A percentile compares a stretch with the other conserved stretches of the same genome.
These are phyloP conservation scores for Solanum hybrid DNA, from an alignment of 305 asterid genomes.

Conservation along the genomic window DNA sequence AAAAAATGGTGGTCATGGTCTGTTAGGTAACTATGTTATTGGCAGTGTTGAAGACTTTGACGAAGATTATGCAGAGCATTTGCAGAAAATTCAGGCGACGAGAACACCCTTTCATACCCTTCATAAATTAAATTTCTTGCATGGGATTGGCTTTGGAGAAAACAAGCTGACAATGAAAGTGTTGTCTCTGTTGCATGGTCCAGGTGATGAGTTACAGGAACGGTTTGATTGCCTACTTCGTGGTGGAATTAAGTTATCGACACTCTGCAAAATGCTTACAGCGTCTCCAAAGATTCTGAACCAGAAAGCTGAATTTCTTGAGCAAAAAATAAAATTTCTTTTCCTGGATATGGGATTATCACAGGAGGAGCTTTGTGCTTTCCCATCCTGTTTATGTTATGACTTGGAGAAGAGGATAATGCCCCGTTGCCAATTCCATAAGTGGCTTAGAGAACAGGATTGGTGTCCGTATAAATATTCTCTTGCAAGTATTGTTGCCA, in stretches of 20 bases:
- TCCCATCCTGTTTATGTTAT: slow-evolving; percentile 55
- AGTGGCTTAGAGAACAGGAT: slow-evolving; percentile 47
- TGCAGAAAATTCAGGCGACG: slow-evolving; percentile 25
- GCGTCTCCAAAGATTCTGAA: slow-evolving; percentile 35
- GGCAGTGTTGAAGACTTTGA: slow-evolving; percentile 28
- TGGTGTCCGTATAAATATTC: slow-evolving; percentile 34
- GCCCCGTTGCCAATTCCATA: slow-evolving; percentile 52
- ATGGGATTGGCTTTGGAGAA: slow-evolving; percentile 55
- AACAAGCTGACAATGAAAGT: slow-evolving; percentile 40
- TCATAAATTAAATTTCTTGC: slow-evolving; percentile 42
- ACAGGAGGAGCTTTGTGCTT: slow-evolving; percentile 37
- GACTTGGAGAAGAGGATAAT: slow-evolving; percentile 54
- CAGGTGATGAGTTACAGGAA: slow-evolving; percentile 30
- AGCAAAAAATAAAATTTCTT: slow-evolving; percentile 40
- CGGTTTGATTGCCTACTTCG: slow-evolving; percentile 43
- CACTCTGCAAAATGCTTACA: slow-evolving; percentile 36
- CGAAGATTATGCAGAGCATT: slow-evolving; percentile 21
- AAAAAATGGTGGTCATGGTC: slow-evolving; percentile 33
- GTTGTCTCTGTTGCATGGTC: slow-evolving; percentile 27
- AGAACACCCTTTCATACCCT: slow-evolving; percentile 21
- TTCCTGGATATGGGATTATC: slow-evolving; percentile 41
- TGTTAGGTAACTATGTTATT: slow-evolving; percentile 26
- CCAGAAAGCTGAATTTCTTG: slow-evolving; percentile 33
- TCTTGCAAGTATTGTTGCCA: slow-evolving; percentile 44
- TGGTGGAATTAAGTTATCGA: slow-evolving; percentile 45